Conservation (phyloP, 2,329 filamentous ascomycete species). For the Podosphaera aphanis region DNA sequence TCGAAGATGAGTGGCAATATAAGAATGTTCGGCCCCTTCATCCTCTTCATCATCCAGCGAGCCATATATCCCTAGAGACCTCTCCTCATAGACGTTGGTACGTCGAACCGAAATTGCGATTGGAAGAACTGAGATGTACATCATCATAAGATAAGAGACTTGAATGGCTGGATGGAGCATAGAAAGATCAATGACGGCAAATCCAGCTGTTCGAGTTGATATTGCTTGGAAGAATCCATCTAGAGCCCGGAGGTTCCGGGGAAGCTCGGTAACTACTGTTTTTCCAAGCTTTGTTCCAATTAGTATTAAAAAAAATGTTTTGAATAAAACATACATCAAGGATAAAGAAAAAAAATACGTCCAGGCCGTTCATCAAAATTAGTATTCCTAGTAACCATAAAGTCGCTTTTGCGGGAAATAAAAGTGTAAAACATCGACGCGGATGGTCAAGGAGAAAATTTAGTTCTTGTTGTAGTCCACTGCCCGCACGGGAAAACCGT, state of each 20-base stretch:
- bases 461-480: conserved; percentile 69
- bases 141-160: conserved; percentile 91
- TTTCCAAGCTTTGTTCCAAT: conserved; percentile 37
- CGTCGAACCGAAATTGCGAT: conserved; percentile 86
- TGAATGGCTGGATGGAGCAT: conserved; percentile 74
- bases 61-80: conserved; percentile 51
- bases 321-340: conserved; percentile 43
- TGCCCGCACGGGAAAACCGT: conserved; percentile 37
- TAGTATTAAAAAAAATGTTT: conserved; percentile 3
- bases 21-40: conserved; percentile 47
- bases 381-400: conserved; percentile 92
- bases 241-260: conserved; percentile 53
- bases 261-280: conserved; percentile 39
- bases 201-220: conserved; percentile 75
- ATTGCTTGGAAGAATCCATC: conserved; percentile 79
- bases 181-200: conserved; percentile 56
- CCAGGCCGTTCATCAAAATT: conserved; percentile 56
- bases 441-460: conserved; percentile 84
- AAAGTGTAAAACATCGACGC: conserved; percentile 78
- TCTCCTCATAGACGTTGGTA: conserved; percentile 93
- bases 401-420: conserved; percentile 74
- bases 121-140: conserved; percentile 95
- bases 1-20: conserved; percentile 76
- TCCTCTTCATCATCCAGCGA: conserved; percentile 24
- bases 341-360: conserved; percentile 77